These are phyloP conservation scores for Oryza meyeriana DNA, from an alignment of 176 grass and related monocot genomes.

Conservation along the genomic window DNA sequence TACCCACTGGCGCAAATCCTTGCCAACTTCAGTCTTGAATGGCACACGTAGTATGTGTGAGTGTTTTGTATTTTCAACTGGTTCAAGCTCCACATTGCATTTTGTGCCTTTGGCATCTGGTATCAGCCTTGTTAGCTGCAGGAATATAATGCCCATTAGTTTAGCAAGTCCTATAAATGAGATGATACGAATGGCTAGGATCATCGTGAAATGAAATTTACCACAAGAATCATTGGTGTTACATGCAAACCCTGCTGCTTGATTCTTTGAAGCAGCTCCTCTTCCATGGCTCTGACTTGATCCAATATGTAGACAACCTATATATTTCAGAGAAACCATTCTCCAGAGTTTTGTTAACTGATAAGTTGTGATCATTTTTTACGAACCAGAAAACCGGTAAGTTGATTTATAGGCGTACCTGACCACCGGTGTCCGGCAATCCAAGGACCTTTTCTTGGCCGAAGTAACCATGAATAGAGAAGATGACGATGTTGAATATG, in stretches of 20 bases:
- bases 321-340: conserved; percentile 13
- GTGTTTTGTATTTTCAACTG: conserved; percentile 67
- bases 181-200: neutral
- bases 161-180: conserved; percentile 5
- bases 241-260: conserved; percentile 76
- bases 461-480: conserved; percentile 75
- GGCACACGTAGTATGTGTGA: conserved; percentile 86
- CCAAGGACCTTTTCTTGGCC: conserved; percentile 75
- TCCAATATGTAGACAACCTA: conserved; percentile 97
- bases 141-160: neutral
- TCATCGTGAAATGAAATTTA: conserved; percentile 30
- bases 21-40: conserved; percentile 64
- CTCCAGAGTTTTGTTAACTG: conserved; percentile 17
- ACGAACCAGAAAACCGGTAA: neutral
- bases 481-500: conserved; percentile 63
- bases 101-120: conserved; percentile 91
- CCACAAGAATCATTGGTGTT: conserved; percentile 94
- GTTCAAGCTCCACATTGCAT: conserved; percentile 89
- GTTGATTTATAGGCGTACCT: neutral
- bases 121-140: conserved; percentile 90
- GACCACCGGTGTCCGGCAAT: conserved; percentile 70
- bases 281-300: conserved; percentile 92
- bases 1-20: conserved; percentile 57
- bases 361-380: neutral
- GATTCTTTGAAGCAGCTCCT: conserved; percentile 87